Evolutionary conservation across 148 eudicot genomes (phyloP), one percentile per base, ranked within the genome.

Genomic region (Camellia lanceoleosa): DNA sequence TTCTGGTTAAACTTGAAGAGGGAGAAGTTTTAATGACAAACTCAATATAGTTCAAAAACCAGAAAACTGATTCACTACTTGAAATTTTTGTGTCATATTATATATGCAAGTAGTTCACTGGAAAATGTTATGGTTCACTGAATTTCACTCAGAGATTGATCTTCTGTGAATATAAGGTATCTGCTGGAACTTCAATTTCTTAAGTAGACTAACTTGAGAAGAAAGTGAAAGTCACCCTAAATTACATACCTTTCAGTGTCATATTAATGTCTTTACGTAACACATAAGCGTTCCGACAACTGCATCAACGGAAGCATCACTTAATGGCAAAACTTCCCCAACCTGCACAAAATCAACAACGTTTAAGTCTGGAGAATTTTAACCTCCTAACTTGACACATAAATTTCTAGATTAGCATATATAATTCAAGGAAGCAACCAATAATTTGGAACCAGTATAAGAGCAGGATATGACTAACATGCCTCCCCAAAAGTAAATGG

Each of bases 231-330:
- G 14, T 51, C 7, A 4, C 43, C 16, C 15, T 19, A 46, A 42
- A n/a, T 43, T 12, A 3, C 30, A 47, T 90, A 89, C 98, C 98
- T 89, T 88, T 85, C 80, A 95, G 84, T 69, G 93, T 80, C 78
- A 73, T 55, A 70, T 85, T 60, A 60, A 91, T 91, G 81, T 95
- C 97, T 68, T n/a, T n/a, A n/a, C n/a, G n/a, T n/a, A n/a, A n/a
- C n/a, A n/a, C n/a, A n/a, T n/a, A n/a, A 93, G 95, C n/a, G 98
- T 90, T 74, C 97, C 98, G 77, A 95, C 83, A 78, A 95, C 97
- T n/a, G 93, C 96, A 84, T 95, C 97, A 77, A 95, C 86, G 43
- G 98, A 93, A 73, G 92, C 93, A 85, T 95, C 97, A 46, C 82
- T 67, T 73, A 95, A 19, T 8, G 98, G 98, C 86, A 95, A 90